Percentiles rank a stretch among this genome's conserved stretches.
phyloP scores from a whole-genome alignment of 1,139 yeast species.

The Arxiozyma heterogenica region DNA sequence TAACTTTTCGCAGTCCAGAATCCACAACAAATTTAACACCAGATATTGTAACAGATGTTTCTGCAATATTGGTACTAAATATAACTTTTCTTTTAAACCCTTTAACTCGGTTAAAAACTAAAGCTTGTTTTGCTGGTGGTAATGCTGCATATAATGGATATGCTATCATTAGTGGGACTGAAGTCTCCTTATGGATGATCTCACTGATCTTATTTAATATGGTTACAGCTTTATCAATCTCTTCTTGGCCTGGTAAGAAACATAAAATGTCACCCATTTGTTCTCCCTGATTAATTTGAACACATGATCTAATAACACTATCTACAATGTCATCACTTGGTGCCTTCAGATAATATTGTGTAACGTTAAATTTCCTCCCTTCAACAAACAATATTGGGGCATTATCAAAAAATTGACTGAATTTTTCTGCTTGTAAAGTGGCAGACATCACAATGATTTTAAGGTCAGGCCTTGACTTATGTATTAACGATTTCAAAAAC shows the following conservation, averaged over 20 bases:
- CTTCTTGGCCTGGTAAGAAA: constrained; percentile 94
- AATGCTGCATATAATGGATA: constrained; percentile 89
- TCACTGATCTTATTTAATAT: constrained; percentile 54
- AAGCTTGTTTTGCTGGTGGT: constrained; percentile 73
- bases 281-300: constrained; percentile 73
- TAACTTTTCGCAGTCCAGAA: constrained; percentile 83
- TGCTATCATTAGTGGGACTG: constrained; percentile 64
- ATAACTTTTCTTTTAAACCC: constrained; percentile 59
- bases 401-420: constrained; percentile 62
- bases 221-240: constrained; percentile 76
- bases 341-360: constrained; percentile 50
- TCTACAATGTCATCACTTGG: constrained; percentile 79
- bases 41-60: constrained; percentile 90
- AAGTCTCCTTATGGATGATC: constrained; percentile 48
- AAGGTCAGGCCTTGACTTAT: constrained; percentile 41
- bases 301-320: constrained; percentile 59
- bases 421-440: constrained; percentile 85
- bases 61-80: constrained; percentile 91
- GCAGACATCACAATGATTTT: constrained; percentile 77
- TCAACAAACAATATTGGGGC: constrained; percentile 81
- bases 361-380: constrained; percentile 84
- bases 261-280: constrained; percentile 82
- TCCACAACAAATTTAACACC: constrained; percentile 94
- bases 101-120: constrained; percentile 59
- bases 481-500: constrained; percentile 60